phyloP scores from a whole-genome alignment of 2,329 filamentous ascomycete species.

The Cordyceps fumosorosea region DNA sequence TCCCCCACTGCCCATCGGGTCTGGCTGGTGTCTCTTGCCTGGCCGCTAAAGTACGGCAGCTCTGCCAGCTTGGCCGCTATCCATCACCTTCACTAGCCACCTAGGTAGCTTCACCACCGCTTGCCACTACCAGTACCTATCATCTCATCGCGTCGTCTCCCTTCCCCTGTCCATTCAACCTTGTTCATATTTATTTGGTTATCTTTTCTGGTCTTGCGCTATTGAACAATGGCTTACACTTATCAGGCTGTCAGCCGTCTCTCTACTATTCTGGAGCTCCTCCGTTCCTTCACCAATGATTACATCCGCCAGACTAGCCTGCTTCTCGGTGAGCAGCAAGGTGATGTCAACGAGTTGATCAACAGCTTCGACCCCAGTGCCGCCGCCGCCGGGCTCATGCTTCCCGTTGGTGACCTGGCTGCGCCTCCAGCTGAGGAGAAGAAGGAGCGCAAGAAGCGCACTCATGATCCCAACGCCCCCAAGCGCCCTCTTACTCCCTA shows the following conservation, averaged over 20 bases:
- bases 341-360: slow-evolving; percentile 40
- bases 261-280: slow-evolving; percentile 69
- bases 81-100: not conserved
- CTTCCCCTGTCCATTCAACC: no score
- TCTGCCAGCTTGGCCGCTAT: not conserved
- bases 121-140: no score
- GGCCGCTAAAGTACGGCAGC: not conserved
- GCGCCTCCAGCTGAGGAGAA: slow-evolving; percentile 55
- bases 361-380: slow-evolving; percentile 45
- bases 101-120: not conserved
- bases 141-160: no score
- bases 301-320: slow-evolving; percentile 87
- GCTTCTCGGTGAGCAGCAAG: slow-evolving; percentile 60
- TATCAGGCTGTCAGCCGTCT: slow-evolving; percentile 57
- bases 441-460: slow-evolving; percentile 85
- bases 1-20: not conserved
- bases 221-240: slow-evolving; percentile 29
- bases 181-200: no score
- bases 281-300: slow-evolving; percentile 72
- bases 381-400: slow-evolving; percentile 41
- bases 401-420: slow-evolving; percentile 28
- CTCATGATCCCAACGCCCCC: slow-evolving; percentile 85
- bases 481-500: slow-evolving; percentile 92
- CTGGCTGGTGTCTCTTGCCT: slow-evolving; percentile 18
- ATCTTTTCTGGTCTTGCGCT: not conserved